phyloP scores from a whole-genome alignment of 176 grass and related monocot genomes.

The Musa acuminata region DNA sequence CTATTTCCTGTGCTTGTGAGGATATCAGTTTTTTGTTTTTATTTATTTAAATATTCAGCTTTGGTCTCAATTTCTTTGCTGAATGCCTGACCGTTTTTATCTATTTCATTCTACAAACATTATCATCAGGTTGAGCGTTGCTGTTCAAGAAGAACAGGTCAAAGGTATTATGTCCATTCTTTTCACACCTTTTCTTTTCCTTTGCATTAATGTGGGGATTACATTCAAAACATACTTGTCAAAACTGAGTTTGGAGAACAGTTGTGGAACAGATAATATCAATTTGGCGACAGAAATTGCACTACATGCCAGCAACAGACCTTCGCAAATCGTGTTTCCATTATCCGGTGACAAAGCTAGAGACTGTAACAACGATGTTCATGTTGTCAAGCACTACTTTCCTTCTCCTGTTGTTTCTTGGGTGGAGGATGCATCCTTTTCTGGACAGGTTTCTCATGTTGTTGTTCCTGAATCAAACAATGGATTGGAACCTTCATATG shows the following conservation, averaged over 20 bases:
- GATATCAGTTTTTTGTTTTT: too few relatives aligned
- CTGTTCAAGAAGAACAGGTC: constrained; percentile 6
- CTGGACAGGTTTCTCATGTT: constrained; percentile 40
- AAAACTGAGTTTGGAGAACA: not conserved
- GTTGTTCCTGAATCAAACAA: constrained; percentile 28
- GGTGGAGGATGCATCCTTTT: constrained; percentile 60
- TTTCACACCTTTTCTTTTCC: not conserved
- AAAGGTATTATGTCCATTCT: constrained; percentile 7
- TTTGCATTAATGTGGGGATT: not conserved
- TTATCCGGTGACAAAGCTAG: not conserved
- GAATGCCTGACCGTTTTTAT: not conserved
- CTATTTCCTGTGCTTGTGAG: too few relatives aligned
- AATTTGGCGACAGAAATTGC: not conserved
- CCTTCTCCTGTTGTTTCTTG: constrained; percentile 68
- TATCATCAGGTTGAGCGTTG: constrained; percentile 1
- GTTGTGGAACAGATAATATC: not conserved
- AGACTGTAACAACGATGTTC: constrained; percentile 1
- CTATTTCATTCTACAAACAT: not conserved
- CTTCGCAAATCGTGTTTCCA: not conserved
- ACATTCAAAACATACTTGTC: not conserved
- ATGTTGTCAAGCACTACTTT: constrained; percentile 63
- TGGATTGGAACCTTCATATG: constrained; percentile 29
- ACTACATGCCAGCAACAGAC: not conserved
- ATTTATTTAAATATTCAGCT: not conserved
- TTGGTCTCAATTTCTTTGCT: not conserved